phyloP scores from a whole-genome alignment of 768 basidiomycete species.

The Kwoniella pini region DNA sequence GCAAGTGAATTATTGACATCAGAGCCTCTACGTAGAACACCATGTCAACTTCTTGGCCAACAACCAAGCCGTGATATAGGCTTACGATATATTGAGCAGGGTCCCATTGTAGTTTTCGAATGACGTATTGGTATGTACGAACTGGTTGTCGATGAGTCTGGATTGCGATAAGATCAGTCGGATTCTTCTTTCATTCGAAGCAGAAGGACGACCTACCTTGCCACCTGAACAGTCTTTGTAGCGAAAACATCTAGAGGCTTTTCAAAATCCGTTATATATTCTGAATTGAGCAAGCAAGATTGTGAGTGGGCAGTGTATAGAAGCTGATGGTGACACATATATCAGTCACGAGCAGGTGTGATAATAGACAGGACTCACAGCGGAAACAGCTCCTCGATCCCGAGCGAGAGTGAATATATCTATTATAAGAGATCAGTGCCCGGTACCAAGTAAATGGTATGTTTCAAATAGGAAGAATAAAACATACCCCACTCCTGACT shows the following conservation, averaged over 20 bases:
- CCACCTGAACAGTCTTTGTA: conserved; percentile 65
- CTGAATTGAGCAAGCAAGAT: conserved; percentile 73
- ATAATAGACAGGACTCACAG: conserved; percentile 60
- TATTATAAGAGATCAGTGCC: too few species aligned
- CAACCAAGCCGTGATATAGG: background rate
- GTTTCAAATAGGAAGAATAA: too few species aligned
- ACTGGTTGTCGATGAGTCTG: conserved; percentile 63
- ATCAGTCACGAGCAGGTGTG: background rate
- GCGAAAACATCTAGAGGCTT: conserved; percentile 58
- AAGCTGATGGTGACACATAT: conserved; percentile 59
- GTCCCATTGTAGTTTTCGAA: conserved; percentile 63
- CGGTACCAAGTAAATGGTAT: too few species aligned
- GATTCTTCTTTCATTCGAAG: background rate
- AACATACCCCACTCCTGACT: conserved; percentile 50
- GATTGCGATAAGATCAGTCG: conserved; percentile 5
- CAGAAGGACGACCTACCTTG: conserved; percentile 60
- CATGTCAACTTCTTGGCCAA: background rate
- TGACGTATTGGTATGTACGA: conserved; percentile 61
- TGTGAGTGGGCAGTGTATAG: conserved; percentile 73
- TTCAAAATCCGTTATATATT: conserved; percentile 69
- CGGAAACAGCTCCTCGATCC: conserved; percentile 75
- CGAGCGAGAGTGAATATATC: conserved; percentile 83
- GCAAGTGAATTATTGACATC: conserved; percentile 38
- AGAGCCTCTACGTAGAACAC: conserved; percentile 24
- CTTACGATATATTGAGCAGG: conserved; percentile 61